Percentiles rank a stretch among this genome's conserved stretches.
phyloP scores from a whole-genome alignment of 2,329 filamentous ascomycete genomes.

The Aureobasidium sp. region DNA sequence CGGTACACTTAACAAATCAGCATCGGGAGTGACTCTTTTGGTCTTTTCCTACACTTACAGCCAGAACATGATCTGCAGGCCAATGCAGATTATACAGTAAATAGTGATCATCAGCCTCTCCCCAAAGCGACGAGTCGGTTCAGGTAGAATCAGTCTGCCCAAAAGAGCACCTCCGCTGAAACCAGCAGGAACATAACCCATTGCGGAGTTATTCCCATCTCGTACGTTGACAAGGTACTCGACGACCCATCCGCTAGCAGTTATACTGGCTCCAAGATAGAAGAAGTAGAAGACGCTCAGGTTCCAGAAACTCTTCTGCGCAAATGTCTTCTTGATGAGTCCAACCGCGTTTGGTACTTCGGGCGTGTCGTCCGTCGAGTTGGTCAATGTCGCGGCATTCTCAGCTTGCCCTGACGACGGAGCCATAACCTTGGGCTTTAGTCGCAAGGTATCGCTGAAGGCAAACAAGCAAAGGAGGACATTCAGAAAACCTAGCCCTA shows the following conservation, averaged over 20 bases:
- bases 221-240: slow-evolving; percentile 56
- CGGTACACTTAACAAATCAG: slow-evolving; percentile 23
- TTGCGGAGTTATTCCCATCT: slow-evolving; percentile 44
- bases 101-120: slow-evolving; percentile 40
- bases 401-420: background rate
- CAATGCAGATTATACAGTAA: slow-evolving; percentile 45
- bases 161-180: slow-evolving; percentile 51
- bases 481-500: slow-evolving; percentile 46
- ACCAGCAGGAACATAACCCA: slow-evolving; percentile 55
- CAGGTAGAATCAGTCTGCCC: slow-evolving; percentile 48
- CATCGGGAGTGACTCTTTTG: background rate
- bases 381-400: too few species aligned
- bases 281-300: slow-evolving; percentile 58
- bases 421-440: slow-evolving; percentile 8
- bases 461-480: slow-evolving; percentile 37
- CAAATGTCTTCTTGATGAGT: slow-evolving; percentile 39
- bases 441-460: slow-evolving; percentile 41
- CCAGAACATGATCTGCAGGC: slow-evolving; percentile 53
- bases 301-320: slow-evolving; percentile 44
- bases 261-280: slow-evolving; percentile 48
- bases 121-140: slow-evolving; percentile 51
- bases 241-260: slow-evolving; percentile 55
- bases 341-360: slow-evolving; percentile 24
- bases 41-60: slow-evolving; percentile 21
- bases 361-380: slow-evolving; percentile 15